Conservation (phyloP, 495 filamentous ascomycete species). For the Lasiosphaeriaceae sp. region DNA sequence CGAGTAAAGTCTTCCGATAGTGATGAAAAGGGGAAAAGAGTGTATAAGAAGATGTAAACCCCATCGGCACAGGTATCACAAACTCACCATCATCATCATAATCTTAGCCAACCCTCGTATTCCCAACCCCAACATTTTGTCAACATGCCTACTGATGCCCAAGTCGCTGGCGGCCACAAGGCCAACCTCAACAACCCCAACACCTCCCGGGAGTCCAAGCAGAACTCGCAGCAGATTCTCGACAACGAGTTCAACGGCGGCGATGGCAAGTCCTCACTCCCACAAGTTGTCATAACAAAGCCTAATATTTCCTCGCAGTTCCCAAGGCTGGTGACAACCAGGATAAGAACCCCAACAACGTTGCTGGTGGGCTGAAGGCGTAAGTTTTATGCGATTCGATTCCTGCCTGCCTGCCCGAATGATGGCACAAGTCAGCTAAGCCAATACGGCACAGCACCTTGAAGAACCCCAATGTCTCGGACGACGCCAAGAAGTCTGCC, state of each 20-base stretch:
- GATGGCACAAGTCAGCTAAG: background rate
- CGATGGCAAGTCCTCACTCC: conserved; percentile 20
- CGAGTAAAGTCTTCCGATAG: too few species aligned
- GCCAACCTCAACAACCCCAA: conserved; percentile 48
- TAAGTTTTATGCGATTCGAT: conserved; percentile 22
- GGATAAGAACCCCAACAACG: conserved; percentile 42
- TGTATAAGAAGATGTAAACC: background rate
- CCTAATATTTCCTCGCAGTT: conserved; percentile 14
- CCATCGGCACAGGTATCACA: too few species aligned
- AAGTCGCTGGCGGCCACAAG: conserved; percentile 46
- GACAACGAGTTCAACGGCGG: conserved; percentile 40
- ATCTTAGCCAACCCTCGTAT: background rate
- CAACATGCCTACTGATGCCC: conserved; percentile 32
- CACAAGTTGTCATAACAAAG: background rate
- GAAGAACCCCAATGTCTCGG: conserved; percentile 40
- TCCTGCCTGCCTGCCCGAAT: background rate
- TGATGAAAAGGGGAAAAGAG: background rate
- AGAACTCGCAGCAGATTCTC: conserved; percentile 38
- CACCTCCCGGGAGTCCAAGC: conserved; percentile 31
- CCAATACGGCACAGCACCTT: conserved; percentile 27
- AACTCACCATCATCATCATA: background rate
- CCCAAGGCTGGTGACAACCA: conserved; percentile 20
- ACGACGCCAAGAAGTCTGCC: conserved; percentile 39
- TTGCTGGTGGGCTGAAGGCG: conserved; percentile 42
- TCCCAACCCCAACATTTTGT: background rate